These are phyloP conservation scores for Musa balbisiana DNA, from an alignment of 202 grass and related monocot genomes.

Conservation along the genomic window DNA sequence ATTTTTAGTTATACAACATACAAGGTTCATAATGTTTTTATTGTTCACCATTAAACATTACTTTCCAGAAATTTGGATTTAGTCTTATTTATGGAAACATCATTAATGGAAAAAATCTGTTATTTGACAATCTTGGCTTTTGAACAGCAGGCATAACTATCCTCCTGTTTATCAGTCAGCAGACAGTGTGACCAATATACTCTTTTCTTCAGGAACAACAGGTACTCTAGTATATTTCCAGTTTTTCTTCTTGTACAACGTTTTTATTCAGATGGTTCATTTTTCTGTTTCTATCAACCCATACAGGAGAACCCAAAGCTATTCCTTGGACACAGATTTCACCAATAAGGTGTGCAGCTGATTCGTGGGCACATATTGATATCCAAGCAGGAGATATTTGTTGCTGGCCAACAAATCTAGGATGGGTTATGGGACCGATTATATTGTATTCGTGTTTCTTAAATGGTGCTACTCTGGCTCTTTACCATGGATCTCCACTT, in stretches of 20 bases:
- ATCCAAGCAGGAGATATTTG: conserved; percentile 45
- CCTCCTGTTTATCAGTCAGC: conserved; percentile 60
- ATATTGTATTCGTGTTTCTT: conserved; percentile 61
- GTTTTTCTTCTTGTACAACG: neutral
- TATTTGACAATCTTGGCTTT: conserved; percentile 9
- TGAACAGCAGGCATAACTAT: conserved; percentile 43
- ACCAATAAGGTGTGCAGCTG: conserved; percentile 63
- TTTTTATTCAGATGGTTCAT: conserved; percentile 7
- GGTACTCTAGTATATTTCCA: conserved; percentile 26
- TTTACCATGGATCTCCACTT: conserved; percentile 88
- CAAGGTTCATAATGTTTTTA: no score
- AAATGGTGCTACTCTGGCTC: conserved; percentile 62
- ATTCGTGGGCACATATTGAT: conserved; percentile 85
- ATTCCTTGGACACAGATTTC: conserved; percentile 87
- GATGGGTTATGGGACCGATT: conserved; percentile 94
- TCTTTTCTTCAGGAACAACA: conserved; percentile 98
- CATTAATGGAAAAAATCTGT: neutral
- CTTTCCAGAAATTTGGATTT: neutral
- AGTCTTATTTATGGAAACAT: neutral
- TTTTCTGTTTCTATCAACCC: conserved; percentile 5
- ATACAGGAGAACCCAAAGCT: conserved; percentile 88
- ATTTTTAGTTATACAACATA: no score
- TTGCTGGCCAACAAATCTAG: conserved; percentile 92
- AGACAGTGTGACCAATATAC: conserved; percentile 62
- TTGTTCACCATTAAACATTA: neutral